Percentiles rank a stretch among this genome's conserved stretches.
phyloP scores from a whole-genome alignment of 1,284 basidiomycete genomes.

The Pholiota adiposa region DNA sequence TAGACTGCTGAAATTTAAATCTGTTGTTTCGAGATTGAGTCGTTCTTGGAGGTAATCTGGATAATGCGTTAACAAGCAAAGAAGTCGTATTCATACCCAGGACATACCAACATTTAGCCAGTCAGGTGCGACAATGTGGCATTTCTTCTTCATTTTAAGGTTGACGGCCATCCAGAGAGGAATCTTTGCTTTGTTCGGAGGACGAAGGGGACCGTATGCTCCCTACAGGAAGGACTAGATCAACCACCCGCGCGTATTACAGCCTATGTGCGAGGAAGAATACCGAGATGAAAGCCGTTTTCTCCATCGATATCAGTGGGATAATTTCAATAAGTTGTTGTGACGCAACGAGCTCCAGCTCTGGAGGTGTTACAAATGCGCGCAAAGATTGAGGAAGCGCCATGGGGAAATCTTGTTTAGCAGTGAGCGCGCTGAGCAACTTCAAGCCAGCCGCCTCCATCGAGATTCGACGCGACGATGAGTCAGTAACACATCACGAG shows the following conservation, averaged over 20 bases:
- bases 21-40: slow-evolving; percentile 72
- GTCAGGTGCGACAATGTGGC: slow-evolving; percentile 85
- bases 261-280: slow-evolving; percentile 18
- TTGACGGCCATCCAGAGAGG: slow-evolving; percentile 97
- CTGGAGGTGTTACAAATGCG: slow-evolving; percentile 71
- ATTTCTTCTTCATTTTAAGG: slow-evolving; percentile 93
- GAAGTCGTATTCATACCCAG: background rate
- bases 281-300: slow-evolving; percentile 87
- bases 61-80: background rate
- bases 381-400: slow-evolving; percentile 64
- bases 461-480: background rate
- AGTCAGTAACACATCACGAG: slow-evolving; percentile 13
- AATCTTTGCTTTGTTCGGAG: slow-evolving; percentile 81
- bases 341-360: slow-evolving; percentile 86
- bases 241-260: slow-evolving; percentile 15
- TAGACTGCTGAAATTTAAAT: slow-evolving; percentile 72
- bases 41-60: slow-evolving; percentile 80
- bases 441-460: too few relatives aligned
- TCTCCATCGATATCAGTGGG: slow-evolving; percentile 86
- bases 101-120: slow-evolving; percentile 86
- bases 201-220: slow-evolving; percentile 90
- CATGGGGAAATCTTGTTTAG: slow-evolving; percentile 43
- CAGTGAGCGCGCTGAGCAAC: too few relatives aligned
- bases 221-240: slow-evolving; percentile 55
- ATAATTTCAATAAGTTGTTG: slow-evolving; percentile 84